Evolutionary conservation across 352 stramenopile genomes (phyloP).

Genomic region (Phytophthora constricta): DNA sequence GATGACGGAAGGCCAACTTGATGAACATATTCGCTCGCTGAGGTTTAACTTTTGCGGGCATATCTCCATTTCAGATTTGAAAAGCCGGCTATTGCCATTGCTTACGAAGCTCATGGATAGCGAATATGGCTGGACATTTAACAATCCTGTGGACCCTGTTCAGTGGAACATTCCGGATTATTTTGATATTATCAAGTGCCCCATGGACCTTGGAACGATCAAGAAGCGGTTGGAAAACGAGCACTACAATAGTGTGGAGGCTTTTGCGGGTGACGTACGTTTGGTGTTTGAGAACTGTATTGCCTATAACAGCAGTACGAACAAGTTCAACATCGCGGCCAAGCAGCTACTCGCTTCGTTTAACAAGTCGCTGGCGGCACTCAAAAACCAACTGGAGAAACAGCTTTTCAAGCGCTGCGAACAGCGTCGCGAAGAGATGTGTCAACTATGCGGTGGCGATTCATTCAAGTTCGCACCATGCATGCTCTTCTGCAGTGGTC

Average conservation of each 20-base stretch:
- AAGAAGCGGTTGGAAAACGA: slow-evolving; percentile 96
- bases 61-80: slow-evolving; percentile 83
- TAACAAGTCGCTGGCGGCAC: slow-evolving; percentile 63
- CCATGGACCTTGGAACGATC: slow-evolving; percentile 99
- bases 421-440: slow-evolving; percentile 87
- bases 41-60: slow-evolving; percentile 90
- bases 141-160: slow-evolving; percentile 95
- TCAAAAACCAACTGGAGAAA: slow-evolving; percentile 86
- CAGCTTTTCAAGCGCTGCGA: slow-evolving; percentile 88
- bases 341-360: slow-evolving; percentile 85
- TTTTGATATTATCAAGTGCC: slow-evolving; percentile 95
- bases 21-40: slow-evolving; percentile 91
- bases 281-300: slow-evolving; percentile 92
- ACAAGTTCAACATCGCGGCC: slow-evolving; percentile 89
- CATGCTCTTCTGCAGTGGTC: slow-evolving; percentile 90
- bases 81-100: slow-evolving; percentile 84
- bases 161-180: slow-evolving; percentile 93
- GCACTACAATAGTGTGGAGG: slow-evolving; percentile 93
- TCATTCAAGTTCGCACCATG: slow-evolving; percentile 92
- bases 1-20: slow-evolving; percentile 85
- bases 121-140: slow-evolving; percentile 93
- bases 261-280: slow-evolving; percentile 87
- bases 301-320: slow-evolving; percentile 89
- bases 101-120: slow-evolving; percentile 90
- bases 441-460: slow-evolving; percentile 86